A percentile compares a stretch with the other conserved stretches of the same genome.
These are phyloP conservation scores for Apocynum venetum DNA, from an alignment of 257 asterid genomes.

Conservation along the genomic window DNA sequence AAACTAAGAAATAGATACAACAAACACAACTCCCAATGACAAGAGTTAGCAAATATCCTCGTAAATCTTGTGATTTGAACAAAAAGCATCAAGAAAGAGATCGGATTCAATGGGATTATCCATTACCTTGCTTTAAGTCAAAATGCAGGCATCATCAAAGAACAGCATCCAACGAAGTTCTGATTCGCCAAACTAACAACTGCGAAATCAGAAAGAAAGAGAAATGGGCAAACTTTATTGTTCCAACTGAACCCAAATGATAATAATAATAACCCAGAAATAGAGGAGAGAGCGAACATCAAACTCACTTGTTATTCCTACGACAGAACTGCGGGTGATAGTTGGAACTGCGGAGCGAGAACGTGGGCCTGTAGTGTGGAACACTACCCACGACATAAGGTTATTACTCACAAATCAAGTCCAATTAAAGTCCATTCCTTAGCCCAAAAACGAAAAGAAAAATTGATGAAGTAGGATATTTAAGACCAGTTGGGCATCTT, in stretches of 20 bases:
- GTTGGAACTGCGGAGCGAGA: background rate
- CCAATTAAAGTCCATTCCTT: background rate
- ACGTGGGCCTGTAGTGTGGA: background rate
- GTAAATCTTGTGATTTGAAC: background rate
- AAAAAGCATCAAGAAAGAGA: background rate
- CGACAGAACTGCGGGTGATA: no score
- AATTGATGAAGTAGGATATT: no score
- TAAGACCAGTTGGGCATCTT: no score
- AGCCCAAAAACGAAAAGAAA: background rate
- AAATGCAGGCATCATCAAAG: background rate
- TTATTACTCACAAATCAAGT: no score
- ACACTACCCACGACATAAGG: no score
- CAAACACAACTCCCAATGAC: background rate
- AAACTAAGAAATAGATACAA: background rate
- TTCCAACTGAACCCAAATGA: background rate
- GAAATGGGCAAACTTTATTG: background rate
- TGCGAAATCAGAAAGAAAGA: background rate
- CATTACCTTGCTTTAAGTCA: background rate
- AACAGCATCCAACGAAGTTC: constrained; percentile 2
- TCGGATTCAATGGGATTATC: background rate
- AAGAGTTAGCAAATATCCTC: background rate
- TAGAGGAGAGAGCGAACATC: background rate
- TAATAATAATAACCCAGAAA: background rate
- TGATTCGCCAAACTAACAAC: background rate
- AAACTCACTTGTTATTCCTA: no score